phyloP scores from a whole-genome alignment of 257 asterid genomes.

The Coffea canephora region DNA sequence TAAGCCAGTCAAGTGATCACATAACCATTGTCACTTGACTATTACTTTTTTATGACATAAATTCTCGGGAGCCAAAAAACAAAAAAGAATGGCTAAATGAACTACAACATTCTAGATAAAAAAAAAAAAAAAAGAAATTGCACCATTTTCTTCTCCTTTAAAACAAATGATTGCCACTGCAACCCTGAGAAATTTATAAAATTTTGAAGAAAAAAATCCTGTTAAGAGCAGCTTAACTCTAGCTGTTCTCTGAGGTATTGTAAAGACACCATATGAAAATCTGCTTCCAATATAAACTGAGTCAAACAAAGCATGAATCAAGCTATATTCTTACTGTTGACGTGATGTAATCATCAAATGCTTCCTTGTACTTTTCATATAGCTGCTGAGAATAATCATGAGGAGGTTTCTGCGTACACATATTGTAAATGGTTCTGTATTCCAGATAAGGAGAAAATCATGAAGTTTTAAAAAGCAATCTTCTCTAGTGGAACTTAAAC shows the following conservation, averaged over 20 bases:
- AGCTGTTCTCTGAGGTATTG: not conserved
- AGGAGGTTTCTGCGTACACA: conserved; percentile 98
- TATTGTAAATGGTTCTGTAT: conserved; percentile 84
- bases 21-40: not conserved
- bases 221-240: not conserved
- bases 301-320: not conserved
- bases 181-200: not conserved
- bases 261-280: not conserved
- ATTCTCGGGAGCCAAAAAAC: not conserved
- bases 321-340: conserved; percentile 55
- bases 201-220: not conserved
- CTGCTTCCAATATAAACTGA: not conserved
- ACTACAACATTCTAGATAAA: not conserved
- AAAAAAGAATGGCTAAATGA: not conserved
- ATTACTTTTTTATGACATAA: not conserved
- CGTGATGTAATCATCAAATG: conserved; percentile 74
- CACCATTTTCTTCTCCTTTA: not conserved
- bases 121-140: not conserved
- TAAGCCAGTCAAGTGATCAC: not conserved
- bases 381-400: conserved; percentile 95
- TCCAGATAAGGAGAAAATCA: conserved; percentile 15
- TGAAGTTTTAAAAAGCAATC: not conserved
- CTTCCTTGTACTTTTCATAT: conserved; percentile 81
- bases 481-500: not conserved
- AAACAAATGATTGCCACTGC: not conserved